Percentiles rank a stretch among this genome's conserved stretches.
Evolutionary conservation across 345 rosid genomes (phyloP).

Genomic region (Capsella bursapastoris): DNA sequence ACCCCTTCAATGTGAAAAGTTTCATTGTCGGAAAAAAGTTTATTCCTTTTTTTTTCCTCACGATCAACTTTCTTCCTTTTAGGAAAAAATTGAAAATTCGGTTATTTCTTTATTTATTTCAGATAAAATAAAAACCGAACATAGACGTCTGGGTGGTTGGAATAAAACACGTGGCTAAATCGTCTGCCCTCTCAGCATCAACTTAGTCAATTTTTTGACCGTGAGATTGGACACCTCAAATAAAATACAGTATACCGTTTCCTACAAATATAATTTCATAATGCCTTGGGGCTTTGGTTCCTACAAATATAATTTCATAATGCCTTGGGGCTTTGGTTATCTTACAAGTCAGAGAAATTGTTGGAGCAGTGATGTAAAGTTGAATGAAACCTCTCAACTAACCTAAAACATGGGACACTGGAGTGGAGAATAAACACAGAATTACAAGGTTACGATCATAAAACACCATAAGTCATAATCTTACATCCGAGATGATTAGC

Average conservation of each 20-base stretch:
- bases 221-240: slow-evolving; percentile 14
- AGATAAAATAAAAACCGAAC: not conserved
- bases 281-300: not conserved
- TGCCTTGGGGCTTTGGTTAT: not conserved
- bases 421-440: not conserved
- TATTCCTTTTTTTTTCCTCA: not conserved
- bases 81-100: not conserved
- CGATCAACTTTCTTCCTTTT: slow-evolving; percentile 6
- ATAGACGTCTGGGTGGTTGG: slow-evolving; percentile 9
- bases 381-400: not conserved
- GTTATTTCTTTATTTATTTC: not conserved
- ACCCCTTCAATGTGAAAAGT: slow-evolving; percentile 31
- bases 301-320: not conserved
- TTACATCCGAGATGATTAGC: slow-evolving; percentile 29
- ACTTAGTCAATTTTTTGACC: not conserved
- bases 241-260: not conserved
- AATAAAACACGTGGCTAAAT: slow-evolving; percentile 26
- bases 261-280: not conserved
- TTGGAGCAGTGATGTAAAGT: not conserved
- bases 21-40: slow-evolving; percentile 29
- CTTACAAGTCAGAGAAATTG: not conserved
- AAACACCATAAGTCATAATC: slow-evolving; percentile 22
- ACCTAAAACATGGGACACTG: slow-evolving; percentile 7
- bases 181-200: not conserved
- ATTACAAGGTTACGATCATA: slow-evolving; percentile 19